Base-by-base conservation (phyloP, 768 basidiomycete genomes). In the Boletus eberwhitei region DNA sequence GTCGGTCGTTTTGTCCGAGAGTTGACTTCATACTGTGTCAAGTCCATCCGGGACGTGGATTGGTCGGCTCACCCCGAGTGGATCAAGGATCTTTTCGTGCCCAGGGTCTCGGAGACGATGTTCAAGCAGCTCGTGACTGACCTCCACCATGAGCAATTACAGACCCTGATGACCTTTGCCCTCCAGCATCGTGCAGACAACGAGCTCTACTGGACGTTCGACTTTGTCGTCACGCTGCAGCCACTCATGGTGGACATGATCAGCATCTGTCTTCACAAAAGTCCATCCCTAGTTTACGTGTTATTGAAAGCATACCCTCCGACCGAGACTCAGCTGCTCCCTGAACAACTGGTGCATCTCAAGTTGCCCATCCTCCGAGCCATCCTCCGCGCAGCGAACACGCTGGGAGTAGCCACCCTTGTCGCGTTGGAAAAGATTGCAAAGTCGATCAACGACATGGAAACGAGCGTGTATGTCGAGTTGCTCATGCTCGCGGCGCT, bases 391-490 rank as follows among this genome's bases (percentile, higher is more conserved):
- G 80, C 78, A 4, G 82, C 83, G 3, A 84, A 86, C 51, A 62
- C 73, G 1, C 69, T 82, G 6, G 76, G 78, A 1, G 78, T 86
- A 8, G 82, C 82, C 1, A 73, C 79, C 19, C 76, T 86, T 17
- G 83, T 80, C 1, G 84, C 80, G 0, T 53, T 87, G 31, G 84
- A 87, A 54, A 84, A 83, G 56, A 62, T 86, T 3, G 68, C 76
- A 0, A 62, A 58, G 14, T 71, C 77, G n/a, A 73, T 87, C 50
- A 72, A 74, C 2, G 40, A 63, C 9, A 64, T 84, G 17, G 61
- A 67, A 12, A 59, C 78, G 5, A 62, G 68, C 8, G 64, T 74
- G 13, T 87, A 85, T 55, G 68, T 80, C 19, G 78, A 84, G 42
- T 59, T 85, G 5, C 70, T 87, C 13, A 80, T 79, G 74, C 64